Base-by-base conservation (phyloP, 208 protist species). In the Leishmania turanica region DNA sequence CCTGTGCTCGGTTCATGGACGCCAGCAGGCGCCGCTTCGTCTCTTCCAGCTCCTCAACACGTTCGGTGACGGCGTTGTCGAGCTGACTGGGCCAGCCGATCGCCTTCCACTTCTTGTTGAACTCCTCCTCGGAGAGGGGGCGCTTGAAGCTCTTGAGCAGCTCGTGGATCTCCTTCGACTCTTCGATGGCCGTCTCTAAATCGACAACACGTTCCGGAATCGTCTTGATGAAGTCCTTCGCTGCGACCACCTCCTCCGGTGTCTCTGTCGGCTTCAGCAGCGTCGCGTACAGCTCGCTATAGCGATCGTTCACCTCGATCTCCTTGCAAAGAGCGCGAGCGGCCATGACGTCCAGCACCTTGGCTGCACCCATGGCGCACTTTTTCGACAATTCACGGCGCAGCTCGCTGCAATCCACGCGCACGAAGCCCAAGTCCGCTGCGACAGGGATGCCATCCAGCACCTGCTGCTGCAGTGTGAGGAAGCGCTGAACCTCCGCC, bases 61-160 rank as follows among this genome's bases (percentile, higher is more conserved):
- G 93, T 62, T 95, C 84, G 78, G 94, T 98, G 74, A 99, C 91
- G 31, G 92, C 89, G 81, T 98, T 95, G 65, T 97, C 91, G 15
- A 99, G 89, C 69, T 91, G 85, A 21, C 92, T 81, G 5, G 98
- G 98, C 96, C 98, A 98, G 53, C 91, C 91, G 56, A 98, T 93
- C 21, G 96, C 92, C 27, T 86, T 82, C 97, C 97, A 99, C 80
- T 98, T 97, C 81, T 89, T 92, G 78, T 95, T 94, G 85, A 99
- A 99, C 85, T 99, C 97, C 60, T 99, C 97, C 78, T 98, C 91
- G 8, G 88, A 86, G 47, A 99, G 89, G 37, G 88, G 84, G 47
- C 91, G 93, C 65, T 97, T 90, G 82, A 99, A 99, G n/a, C 87
- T 77, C 49, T 99, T 97, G 37, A 99, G 92, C 65, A 99, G 83